phyloP scores from a whole-genome alignment of 2,329 filamentous ascomycete genomes.

The Podosphaera leucotricha region DNA sequence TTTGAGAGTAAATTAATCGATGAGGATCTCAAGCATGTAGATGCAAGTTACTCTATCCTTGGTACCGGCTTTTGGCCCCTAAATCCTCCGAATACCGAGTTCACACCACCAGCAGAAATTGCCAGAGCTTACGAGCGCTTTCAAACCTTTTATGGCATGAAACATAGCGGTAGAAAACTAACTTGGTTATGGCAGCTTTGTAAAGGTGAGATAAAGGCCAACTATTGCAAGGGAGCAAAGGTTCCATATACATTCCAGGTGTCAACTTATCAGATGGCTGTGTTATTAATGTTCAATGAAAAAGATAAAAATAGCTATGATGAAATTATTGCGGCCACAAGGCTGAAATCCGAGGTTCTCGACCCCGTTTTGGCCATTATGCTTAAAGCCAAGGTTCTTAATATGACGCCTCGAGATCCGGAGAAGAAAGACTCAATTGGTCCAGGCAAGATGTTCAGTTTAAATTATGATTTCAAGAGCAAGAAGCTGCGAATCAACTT shows the following conservation, averaged over 20 bases:
- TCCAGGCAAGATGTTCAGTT: slow-evolving; percentile 52
- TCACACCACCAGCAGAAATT: slow-evolving; percentile 68
- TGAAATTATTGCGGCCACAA: slow-evolving; percentile 63
- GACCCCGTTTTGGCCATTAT: slow-evolving; percentile 73
- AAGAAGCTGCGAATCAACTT: slow-evolving; percentile 97
- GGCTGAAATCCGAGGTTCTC: slow-evolving; percentile 56
- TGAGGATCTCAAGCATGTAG: slow-evolving; percentile 43
- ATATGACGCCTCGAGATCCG: slow-evolving; percentile 34
- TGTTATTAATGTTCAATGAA: slow-evolving; percentile 86
- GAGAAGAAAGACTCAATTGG: slow-evolving; percentile 45
- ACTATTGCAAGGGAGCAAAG: slow-evolving; percentile 74
- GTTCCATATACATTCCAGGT: slow-evolving; percentile 93
- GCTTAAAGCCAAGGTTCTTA: slow-evolving; percentile 77
- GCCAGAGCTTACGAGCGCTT: slow-evolving; percentile 77
- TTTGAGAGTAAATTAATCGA: slow-evolving; percentile 42
- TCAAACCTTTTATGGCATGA: slow-evolving; percentile 75
- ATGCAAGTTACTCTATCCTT: slow-evolving; percentile 77
- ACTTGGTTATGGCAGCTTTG: slow-evolving; percentile 97
- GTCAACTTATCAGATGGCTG: slow-evolving; percentile 93
- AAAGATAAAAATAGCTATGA: slow-evolving; percentile 66
- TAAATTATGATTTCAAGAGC: slow-evolving; percentile 92
- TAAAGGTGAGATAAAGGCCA: slow-evolving; percentile 88
- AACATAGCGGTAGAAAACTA: slow-evolving; percentile 87
- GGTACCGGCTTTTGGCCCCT: slow-evolving; percentile 97
- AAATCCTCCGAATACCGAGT: slow-evolving; percentile 64